phyloP scores from a whole-genome alignment of 163 green algal genomes.

The Prototheca wickerhamii region DNA sequence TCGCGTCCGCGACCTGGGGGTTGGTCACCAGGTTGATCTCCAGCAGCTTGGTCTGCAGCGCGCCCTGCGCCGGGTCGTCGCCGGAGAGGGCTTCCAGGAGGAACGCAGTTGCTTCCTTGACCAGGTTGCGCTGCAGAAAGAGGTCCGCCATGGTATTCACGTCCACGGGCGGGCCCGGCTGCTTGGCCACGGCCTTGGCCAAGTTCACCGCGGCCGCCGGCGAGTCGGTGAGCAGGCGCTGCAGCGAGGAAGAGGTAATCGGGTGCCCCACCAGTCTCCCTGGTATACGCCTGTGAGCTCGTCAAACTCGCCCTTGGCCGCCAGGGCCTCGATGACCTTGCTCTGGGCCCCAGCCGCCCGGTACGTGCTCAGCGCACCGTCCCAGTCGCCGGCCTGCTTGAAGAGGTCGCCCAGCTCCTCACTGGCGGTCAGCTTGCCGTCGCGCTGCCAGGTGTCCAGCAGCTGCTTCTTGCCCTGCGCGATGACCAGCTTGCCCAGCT shows the following conservation, averaged over 20 bases:
- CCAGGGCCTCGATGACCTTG: conserved; percentile 72
- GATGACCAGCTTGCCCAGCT: conserved; percentile 87
- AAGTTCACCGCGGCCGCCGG: conserved; percentile 86
- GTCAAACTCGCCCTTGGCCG: conserved; percentile 91
- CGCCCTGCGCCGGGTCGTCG: conserved; percentile 79
- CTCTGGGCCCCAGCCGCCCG: conserved; percentile 61
- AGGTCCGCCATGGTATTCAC: conserved; percentile 94
- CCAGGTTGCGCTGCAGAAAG: conserved; percentile 92
- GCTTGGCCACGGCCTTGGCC: conserved; percentile 88
- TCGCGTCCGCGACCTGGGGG: conserved; percentile 80
- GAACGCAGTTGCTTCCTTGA: conserved; percentile 88
- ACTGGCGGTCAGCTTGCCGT: conserved; percentile 90
- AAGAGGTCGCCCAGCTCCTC: conserved; percentile 92
- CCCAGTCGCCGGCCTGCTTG: conserved; percentile 65
- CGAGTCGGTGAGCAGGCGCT: conserved; percentile 93
- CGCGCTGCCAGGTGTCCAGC: conserved; percentile 90
- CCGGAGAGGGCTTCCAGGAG: conserved; percentile 88
- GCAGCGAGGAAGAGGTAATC: conserved; percentile 62
- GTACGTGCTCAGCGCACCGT: conserved; percentile 89
- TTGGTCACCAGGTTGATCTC: conserved; percentile 85
- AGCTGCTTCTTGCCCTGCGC: conserved; percentile 98
- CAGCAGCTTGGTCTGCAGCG: conserved; percentile 95
- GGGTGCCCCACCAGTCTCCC: conserved; percentile 32
- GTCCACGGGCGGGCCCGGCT: conserved; percentile 77
- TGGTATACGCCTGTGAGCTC: conserved; percentile 68